A percentile compares a stretch with the other conserved stretches of the same genome.
These are phyloP conservation scores for Coemansia sp. DNA, from an alignment of 192 early-diverging fungal species.

Conservation along the genomic window DNA sequence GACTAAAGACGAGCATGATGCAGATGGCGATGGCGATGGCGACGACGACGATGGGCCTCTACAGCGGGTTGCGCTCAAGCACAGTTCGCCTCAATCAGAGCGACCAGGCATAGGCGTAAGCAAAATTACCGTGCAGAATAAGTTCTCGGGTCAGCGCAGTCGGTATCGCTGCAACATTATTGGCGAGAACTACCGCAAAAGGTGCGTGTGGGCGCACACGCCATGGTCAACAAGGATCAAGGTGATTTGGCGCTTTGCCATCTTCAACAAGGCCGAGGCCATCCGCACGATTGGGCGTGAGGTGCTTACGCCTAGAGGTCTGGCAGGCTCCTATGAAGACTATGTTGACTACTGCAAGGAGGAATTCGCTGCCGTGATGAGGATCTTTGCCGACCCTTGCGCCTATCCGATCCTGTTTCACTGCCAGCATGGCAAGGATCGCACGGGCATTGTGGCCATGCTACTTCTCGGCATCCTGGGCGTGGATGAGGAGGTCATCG, in stretches of 20 bases:
- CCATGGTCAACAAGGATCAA: slow-evolving; percentile 55
- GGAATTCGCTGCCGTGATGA: slow-evolving; percentile 58
- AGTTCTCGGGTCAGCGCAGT: slow-evolving; percentile 43
- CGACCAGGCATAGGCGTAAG: slow-evolving; percentile 4
- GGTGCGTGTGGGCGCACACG: slow-evolving; percentile 54
- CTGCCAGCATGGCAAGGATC: slow-evolving; percentile 71
- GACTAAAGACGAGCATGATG: neutral
- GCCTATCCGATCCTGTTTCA: slow-evolving; percentile 69
- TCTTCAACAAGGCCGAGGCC: slow-evolving; percentile 55
- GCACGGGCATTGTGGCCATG: slow-evolving; percentile 66
- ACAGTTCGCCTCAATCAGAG: neutral
- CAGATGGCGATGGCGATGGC: neutral
- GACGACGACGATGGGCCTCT: neutral
- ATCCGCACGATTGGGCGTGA: slow-evolving; percentile 56
- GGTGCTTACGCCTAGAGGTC: slow-evolving; percentile 52
- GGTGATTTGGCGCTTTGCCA: slow-evolving; percentile 56
- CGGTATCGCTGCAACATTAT: slow-evolving; percentile 57
- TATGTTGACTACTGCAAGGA: slow-evolving; percentile 58
- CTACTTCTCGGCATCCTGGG: slow-evolving; percentile 60
- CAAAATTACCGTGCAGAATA: slow-evolving; percentile 27
- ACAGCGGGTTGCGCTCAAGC: slow-evolving; percentile 7
- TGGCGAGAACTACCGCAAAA: slow-evolving; percentile 57
- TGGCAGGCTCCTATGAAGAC: slow-evolving; percentile 59
- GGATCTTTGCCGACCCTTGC: slow-evolving; percentile 58
- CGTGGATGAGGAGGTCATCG: slow-evolving; percentile 61